phyloP scores from a whole-genome alignment of 352 stramenopile genomes.

The Phytophthora fragariae region DNA sequence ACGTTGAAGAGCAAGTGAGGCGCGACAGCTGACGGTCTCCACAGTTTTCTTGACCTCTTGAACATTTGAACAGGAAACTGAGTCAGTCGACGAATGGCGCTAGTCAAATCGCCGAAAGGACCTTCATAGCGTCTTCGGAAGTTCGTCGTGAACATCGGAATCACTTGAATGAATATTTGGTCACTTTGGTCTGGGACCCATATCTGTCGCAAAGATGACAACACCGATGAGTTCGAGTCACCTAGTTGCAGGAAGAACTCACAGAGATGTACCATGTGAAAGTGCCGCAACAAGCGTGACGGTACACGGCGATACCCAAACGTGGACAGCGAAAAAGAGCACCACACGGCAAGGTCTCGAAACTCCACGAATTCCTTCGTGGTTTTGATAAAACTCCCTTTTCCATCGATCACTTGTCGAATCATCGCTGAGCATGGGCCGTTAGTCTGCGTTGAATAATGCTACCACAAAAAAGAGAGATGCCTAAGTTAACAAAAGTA shows the following conservation, averaged over 20 bases:
- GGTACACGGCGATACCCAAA: constrained; percentile 51
- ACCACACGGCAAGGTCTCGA: constrained; percentile 53
- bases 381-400: constrained; percentile 57
- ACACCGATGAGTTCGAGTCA: neutral
- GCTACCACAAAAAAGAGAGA: constrained; percentile 10
- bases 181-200: constrained; percentile 53
- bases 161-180: constrained; percentile 46
- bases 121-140: constrained; percentile 44
- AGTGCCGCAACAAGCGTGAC: constrained; percentile 66
- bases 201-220: constrained; percentile 32
- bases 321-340: constrained; percentile 55
- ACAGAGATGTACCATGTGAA: constrained; percentile 52
- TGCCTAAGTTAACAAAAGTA: neutral
- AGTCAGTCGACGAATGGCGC: constrained; percentile 36
- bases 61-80: constrained; percentile 61
- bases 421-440: constrained; percentile 61
- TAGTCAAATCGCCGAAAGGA: constrained; percentile 27
- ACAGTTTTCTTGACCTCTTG: constrained; percentile 27
- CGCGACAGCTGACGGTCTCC: constrained; percentile 38
- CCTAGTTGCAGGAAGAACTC: neutral
- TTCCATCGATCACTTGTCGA: constrained; percentile 65
- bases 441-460: constrained; percentile 8
- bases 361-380: constrained; percentile 72
- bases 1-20: constrained; percentile 58
- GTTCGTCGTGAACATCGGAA: constrained; percentile 50